Conservation (phyloP, 345 rosid species). For the Boechera divaricarpa region DNA sequence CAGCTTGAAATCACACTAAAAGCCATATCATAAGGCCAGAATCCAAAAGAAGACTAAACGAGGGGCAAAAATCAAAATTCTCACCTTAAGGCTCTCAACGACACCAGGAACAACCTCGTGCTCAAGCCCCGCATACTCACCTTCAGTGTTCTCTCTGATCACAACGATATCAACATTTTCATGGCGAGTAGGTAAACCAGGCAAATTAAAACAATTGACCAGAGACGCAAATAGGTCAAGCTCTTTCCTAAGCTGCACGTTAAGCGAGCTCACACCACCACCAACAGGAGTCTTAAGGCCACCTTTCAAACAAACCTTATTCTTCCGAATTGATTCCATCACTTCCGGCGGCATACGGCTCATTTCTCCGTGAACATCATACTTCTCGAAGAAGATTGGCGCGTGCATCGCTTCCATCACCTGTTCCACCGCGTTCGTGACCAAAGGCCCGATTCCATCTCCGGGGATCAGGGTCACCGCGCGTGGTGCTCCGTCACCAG, state of each 20-base stretch:
- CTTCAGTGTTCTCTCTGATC: slow-evolving; percentile 96
- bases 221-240: slow-evolving; percentile 93
- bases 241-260: slow-evolving; percentile 84
- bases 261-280: slow-evolving; percentile 93
- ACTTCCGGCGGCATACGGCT: slow-evolving; percentile 79
- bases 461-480: slow-evolving; percentile 90
- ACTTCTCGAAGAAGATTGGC: slow-evolving; percentile 88
- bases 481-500: slow-evolving; percentile 93
- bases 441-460: slow-evolving; percentile 94
- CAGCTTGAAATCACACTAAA: background rate
- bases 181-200: slow-evolving; percentile 89
- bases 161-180: slow-evolving; percentile 92
- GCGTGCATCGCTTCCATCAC: slow-evolving; percentile 99
- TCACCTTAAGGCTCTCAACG: slow-evolving; percentile 95
- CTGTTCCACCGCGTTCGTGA: slow-evolving; percentile 88
- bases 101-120: slow-evolving; percentile 99
- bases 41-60: background rate
- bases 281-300: slow-evolving; percentile 50
- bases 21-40: background rate
- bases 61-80: background rate
- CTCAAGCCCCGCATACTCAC: slow-evolving; percentile 91
- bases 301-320: slow-evolving; percentile 89
- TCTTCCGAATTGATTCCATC: slow-evolving; percentile 88
- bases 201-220: slow-evolving; percentile 83
- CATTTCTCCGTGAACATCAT: slow-evolving; percentile 94